Percentiles rank a stretch among this genome's conserved stretches.
phyloP scores from a whole-genome alignment of 2,329 filamentous ascomycete genomes.

The Fusarium sp. region DNA sequence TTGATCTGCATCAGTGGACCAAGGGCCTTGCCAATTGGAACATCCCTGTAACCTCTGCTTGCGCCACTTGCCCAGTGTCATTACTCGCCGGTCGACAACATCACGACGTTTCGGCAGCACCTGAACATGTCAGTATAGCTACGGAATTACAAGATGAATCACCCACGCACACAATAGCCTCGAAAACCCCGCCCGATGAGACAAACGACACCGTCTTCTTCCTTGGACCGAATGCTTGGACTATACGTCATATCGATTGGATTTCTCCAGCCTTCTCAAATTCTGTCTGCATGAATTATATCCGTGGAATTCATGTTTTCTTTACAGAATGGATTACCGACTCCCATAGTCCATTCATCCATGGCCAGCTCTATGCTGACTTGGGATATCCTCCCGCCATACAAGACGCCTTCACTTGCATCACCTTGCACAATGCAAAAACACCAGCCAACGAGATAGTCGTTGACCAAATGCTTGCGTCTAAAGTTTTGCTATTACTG shows the following conservation, averaged over 20 bases:
- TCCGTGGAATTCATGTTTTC: background rate
- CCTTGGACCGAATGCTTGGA: background rate
- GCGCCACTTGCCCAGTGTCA: background rate
- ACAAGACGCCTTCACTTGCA: slow-evolving; percentile 13
- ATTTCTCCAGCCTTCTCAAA: slow-evolving; percentile 2
- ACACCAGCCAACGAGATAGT: background rate
- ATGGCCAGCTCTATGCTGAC: slow-evolving; percentile 21
- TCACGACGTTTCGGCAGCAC: background rate
- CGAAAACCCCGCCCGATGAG: background rate
- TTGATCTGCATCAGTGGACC: slow-evolving; percentile 13
- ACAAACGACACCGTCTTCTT: slow-evolving; percentile 5
- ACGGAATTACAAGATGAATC: background rate
- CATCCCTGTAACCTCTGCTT: background rate
- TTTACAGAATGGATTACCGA: slow-evolving; percentile 9
- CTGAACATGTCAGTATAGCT: too few relatives aligned
- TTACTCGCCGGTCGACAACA: background rate
- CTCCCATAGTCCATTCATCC: slow-evolving; percentile 22
- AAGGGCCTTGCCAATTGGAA: background rate
- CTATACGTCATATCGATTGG: slow-evolving; percentile 11
- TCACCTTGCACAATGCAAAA: background rate
- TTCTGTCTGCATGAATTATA: slow-evolving; percentile 16
- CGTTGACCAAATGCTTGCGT: background rate
- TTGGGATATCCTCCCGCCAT: background rate
- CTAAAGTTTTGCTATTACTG: background rate
- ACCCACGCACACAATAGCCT: background rate